phyloP scores from a whole-genome alignment of 371 early-diverging fungal species.

The Globomyces sp. region DNA sequence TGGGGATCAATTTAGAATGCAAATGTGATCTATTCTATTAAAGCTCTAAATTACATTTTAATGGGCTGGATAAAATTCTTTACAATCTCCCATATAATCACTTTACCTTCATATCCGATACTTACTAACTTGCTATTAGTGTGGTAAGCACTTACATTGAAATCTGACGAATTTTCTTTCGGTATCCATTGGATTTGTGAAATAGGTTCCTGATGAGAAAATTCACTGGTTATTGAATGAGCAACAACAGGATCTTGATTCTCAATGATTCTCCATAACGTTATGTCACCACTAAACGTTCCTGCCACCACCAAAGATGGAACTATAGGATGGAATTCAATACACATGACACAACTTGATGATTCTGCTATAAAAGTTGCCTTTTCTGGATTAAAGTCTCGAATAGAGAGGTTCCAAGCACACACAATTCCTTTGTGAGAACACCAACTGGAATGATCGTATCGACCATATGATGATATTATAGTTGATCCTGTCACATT shows the following conservation, averaged over 20 bases:
- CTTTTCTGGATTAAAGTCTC: slow-evolving; percentile 22
- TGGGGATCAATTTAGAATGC: slow-evolving; percentile 15
- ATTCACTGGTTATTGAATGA: slow-evolving; percentile 29
- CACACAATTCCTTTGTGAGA: slow-evolving; percentile 40
- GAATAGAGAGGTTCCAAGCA: slow-evolving; percentile 33
- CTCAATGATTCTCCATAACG: slow-evolving; percentile 36
- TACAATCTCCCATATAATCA: slow-evolving; percentile 35
- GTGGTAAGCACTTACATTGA: too few species aligned
- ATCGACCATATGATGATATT: slow-evolving; percentile 34
- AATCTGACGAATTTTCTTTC: slow-evolving; percentile 2
- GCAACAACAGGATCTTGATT: slow-evolving; percentile 33
- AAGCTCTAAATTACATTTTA: neutral
- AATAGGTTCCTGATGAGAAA: slow-evolving; percentile 45
- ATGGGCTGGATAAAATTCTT: slow-evolving; percentile 26
- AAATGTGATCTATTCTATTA: slow-evolving; percentile 20
- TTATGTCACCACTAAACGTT: slow-evolving; percentile 41
- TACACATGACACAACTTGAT: slow-evolving; percentile 39
- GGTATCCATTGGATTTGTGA: slow-evolving; percentile 24
- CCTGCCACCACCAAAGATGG: slow-evolving; percentile 43
- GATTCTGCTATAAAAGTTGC: slow-evolving; percentile 34
- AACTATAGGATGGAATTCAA: slow-evolving; percentile 44
- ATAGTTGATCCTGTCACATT: slow-evolving; percentile 37
- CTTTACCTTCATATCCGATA: slow-evolving; percentile 43
- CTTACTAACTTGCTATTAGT: slow-evolving; percentile 20
- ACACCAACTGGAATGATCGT: slow-evolving; percentile 41